Evolutionary conservation across 148 eudicot genomes (phyloP).

Genomic region (Arbutus unedo): DNA sequence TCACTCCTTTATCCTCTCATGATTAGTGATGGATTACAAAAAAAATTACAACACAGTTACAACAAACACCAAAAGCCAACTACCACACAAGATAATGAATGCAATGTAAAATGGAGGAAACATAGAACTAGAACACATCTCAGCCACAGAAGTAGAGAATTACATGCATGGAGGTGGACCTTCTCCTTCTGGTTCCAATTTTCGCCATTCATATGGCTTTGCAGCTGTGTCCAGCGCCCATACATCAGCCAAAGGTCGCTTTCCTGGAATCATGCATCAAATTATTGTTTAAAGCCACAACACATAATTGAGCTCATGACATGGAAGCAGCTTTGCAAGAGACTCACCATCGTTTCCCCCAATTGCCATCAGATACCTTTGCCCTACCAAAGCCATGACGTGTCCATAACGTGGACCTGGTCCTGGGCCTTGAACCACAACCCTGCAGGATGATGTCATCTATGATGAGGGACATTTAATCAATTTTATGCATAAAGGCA

Average conservation of each 20-base stretch:
- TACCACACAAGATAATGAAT: neutral
- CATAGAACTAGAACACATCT: neutral
- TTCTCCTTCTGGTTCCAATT: conserved; percentile 98
- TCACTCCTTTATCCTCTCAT: neutral
- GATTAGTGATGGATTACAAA: neutral
- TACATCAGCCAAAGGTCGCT: conserved; percentile 94
- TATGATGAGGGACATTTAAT: conserved; percentile 7
- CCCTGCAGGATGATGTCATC: conserved; percentile 45
- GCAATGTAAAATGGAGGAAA: neutral
- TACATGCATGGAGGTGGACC: conserved; percentile 99
- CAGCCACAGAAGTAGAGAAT: conserved; percentile 16
- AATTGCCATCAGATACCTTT: conserved; percentile 98
- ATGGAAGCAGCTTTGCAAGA: neutral
- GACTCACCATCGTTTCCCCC: conserved; percentile 96
- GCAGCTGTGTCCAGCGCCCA: conserved; percentile 99
- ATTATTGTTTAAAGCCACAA: conserved; percentile 14
- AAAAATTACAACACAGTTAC: neutral
- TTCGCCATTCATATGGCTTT: conserved; percentile 97
- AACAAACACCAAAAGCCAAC: neutral
- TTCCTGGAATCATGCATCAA: conserved; percentile 48
- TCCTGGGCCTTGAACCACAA: conserved; percentile 98
- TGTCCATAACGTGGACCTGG: conserved; percentile 99
- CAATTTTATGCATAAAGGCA: neutral
- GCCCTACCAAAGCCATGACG: conserved; percentile 99
- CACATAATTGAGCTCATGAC: neutral